Evolutionary conservation across 163 green algal genomes (phyloP).

Genomic region (Scenedesmus sp.): DNA sequence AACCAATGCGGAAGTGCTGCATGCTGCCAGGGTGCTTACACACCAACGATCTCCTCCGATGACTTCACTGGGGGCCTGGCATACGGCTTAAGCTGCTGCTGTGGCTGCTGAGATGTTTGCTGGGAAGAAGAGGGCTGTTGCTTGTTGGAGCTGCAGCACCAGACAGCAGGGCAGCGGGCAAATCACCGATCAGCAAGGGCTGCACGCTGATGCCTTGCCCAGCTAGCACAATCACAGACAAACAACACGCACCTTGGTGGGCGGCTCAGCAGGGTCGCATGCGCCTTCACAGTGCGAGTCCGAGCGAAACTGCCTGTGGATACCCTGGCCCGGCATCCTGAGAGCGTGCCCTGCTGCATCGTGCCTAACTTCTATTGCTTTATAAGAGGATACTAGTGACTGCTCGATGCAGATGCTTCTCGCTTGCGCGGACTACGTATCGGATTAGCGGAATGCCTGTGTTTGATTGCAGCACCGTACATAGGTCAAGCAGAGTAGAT

Average conservation of each 20-base stretch:
- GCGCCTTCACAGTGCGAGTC: not conserved
- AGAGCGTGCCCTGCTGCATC: not conserved
- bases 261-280: not conserved
- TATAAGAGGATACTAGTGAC: not conserved
- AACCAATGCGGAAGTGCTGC: not conserved
- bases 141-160: not conserved
- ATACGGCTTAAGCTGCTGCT: not conserved
- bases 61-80: not conserved
- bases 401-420: not conserved
- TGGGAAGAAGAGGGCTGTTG: not conserved
- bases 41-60: not conserved
- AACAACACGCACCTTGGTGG: not conserved
- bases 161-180: not conserved
- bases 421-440: not conserved
- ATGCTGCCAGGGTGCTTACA: not conserved
- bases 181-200: not conserved
- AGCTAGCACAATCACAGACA: not conserved
- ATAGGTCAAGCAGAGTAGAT: not conserved
- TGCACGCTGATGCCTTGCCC: not conserved
- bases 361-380: not conserved
- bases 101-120: not conserved
- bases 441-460: not conserved
- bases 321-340: not conserved
- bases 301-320: conserved; percentile 4
- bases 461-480: not conserved